These are phyloP conservation scores for Diplodia intermedia DNA, from an alignment of 2,329 filamentous ascomycete genomes.

Conservation along the genomic window DNA sequence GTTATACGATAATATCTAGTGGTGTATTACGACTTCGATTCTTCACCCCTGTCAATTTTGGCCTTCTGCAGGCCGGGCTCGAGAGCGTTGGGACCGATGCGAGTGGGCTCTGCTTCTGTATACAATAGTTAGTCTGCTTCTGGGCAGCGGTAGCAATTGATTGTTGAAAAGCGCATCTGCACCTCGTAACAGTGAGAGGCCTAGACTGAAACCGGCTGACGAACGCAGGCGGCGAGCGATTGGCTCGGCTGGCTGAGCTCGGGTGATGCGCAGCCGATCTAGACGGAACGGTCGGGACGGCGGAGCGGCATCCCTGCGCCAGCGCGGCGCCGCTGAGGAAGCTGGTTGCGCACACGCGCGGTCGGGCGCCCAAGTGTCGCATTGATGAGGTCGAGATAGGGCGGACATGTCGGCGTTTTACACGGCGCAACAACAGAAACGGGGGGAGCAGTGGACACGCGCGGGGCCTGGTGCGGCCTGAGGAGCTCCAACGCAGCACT, in stretches of 20 bases:
- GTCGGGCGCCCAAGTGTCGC: slow-evolving; percentile 6
- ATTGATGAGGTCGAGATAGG: slow-evolving; percentile 23
- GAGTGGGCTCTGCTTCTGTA: slow-evolving; percentile 19
- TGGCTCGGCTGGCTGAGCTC: neutral
- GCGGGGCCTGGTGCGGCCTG: slow-evolving; percentile 15
- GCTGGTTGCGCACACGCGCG: neutral
- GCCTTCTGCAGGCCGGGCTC: slow-evolving; percentile 10
- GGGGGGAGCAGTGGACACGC: neutral
- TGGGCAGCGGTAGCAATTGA: slow-evolving; percentile 19
- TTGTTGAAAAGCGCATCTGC: slow-evolving; percentile 14
- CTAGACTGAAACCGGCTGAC: neutral
- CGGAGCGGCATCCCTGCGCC: slow-evolving; percentile 12
- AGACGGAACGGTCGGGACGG: slow-evolving; percentile 22
- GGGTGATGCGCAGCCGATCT: slow-evolving; percentile 24
- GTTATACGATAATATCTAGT: neutral
- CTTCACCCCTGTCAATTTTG: slow-evolving; percentile 4
- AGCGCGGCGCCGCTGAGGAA: neutral
- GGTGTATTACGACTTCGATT: slow-evolving; percentile 3
- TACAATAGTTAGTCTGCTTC: slow-evolving; percentile 2
- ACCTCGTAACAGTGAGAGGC: neutral
- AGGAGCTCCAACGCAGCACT: neutral
- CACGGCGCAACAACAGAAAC: slow-evolving; percentile 1
- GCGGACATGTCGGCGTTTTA: slow-evolving; percentile 15
- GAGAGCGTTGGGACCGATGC: slow-evolving; percentile 24
- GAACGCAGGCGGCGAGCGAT: neutral